Conservation (phyloP, 2,329 filamentous ascomycete genomes). For the Pleomassaria siparia region DNA sequence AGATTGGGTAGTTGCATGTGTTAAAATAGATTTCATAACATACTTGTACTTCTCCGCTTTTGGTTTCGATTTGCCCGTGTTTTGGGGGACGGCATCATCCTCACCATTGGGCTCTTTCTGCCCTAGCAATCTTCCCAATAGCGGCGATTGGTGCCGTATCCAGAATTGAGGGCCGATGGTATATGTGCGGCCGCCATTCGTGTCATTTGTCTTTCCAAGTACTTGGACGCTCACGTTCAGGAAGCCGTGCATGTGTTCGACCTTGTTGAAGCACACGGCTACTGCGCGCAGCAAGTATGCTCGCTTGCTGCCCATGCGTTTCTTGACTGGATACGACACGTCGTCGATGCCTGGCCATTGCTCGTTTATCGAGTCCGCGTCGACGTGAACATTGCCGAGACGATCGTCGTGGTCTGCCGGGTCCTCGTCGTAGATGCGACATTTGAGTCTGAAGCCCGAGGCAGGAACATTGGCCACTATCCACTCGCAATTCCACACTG, state of each 20-base stretch:
- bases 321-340: slow-evolving; percentile 71
- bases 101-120: slow-evolving; percentile 53
- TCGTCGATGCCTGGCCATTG: slow-evolving; percentile 69
- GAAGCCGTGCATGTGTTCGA: slow-evolving; percentile 67
- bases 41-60: slow-evolving; percentile 75
- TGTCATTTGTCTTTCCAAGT: slow-evolving; percentile 69
- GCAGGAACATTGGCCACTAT: slow-evolving; percentile 82
- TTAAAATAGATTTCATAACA: slow-evolving; percentile 32
- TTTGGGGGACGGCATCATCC: slow-evolving; percentile 31
- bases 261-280: slow-evolving; percentile 62
- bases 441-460: slow-evolving; percentile 80
- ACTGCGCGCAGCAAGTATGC: slow-evolving; percentile 76
- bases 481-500: slow-evolving; percentile 84
- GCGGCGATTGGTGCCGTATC: slow-evolving; percentile 83
- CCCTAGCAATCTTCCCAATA: slow-evolving; percentile 81
- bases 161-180: slow-evolving; percentile 76
- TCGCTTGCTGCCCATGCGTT: slow-evolving; percentile 82
- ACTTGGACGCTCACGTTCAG: slow-evolving; percentile 75
- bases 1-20: slow-evolving; percentile 1
- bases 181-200: slow-evolving; percentile 69
- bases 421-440: slow-evolving; percentile 88
- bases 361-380: slow-evolving; percentile 61
- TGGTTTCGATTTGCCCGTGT: slow-evolving; percentile 51
- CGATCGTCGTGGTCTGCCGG: slow-evolving; percentile 82
- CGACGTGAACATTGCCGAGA: slow-evolving; percentile 80